A percentile compares a stretch with the other conserved stretches of the same genome.
phyloP scores from a whole-genome alignment of 2,329 filamentous ascomycete genomes.

The Arthrobotrys entomopaga region DNA sequence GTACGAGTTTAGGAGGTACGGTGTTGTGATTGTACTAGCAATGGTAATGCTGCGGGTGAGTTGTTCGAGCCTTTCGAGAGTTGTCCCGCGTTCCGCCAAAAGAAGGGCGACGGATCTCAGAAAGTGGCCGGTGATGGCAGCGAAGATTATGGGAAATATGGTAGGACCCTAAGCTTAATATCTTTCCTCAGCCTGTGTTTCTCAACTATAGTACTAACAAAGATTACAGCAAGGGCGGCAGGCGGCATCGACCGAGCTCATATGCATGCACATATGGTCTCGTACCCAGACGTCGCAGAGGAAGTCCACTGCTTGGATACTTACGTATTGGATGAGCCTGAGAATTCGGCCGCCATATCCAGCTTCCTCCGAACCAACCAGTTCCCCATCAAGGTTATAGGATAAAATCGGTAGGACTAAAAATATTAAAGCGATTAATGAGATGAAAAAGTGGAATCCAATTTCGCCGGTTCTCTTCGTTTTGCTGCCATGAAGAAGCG shows the following conservation, averaged over 20 bases:
- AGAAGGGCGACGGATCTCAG: conserved; percentile 40
- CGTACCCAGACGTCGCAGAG: too few species aligned
- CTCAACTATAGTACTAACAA: too few species aligned
- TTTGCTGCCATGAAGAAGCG: conserved; percentile 37
- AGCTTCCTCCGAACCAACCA: conserved; percentile 36
- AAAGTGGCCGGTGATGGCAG: conserved; percentile 45
- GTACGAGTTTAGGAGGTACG: conserved; percentile 36
- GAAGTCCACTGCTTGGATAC: too few species aligned
- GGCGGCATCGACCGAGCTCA: too few species aligned
- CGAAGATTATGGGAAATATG: conserved; percentile 50
- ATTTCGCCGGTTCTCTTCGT: conserved; percentile 41
- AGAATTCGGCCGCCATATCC: conserved; percentile 38
- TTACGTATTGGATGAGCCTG: conserved; percentile 48
- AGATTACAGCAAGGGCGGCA: too few species aligned
- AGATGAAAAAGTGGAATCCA: conserved; percentile 40
- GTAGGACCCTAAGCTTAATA: conserved; percentile 25
- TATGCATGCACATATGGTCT: background rate
- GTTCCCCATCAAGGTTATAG: conserved; percentile 31
- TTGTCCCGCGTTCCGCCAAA: conserved; percentile 40
- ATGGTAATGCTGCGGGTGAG: conserved; percentile 43
- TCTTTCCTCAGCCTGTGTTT: background rate
- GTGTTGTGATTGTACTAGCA: conserved; percentile 36
- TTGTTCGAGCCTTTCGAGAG: conserved; percentile 41
- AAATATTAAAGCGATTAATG: conserved; percentile 39
- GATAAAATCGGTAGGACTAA: conserved; percentile 41